phyloP scores from a whole-genome alignment of 352 stramenopile species.

The Detonula confervacea region DNA sequence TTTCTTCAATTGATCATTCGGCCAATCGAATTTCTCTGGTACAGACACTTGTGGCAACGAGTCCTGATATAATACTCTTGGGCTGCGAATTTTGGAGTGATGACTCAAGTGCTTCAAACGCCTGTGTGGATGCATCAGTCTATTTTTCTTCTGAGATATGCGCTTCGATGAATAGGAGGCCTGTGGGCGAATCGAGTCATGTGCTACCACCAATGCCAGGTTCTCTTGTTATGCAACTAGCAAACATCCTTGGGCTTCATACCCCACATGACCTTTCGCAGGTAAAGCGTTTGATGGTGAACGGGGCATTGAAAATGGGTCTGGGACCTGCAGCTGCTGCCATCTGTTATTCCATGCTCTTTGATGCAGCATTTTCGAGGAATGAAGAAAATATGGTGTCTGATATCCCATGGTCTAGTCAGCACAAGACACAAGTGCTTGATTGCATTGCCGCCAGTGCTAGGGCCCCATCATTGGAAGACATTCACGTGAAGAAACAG shows the following conservation, averaged over 20 bases:
- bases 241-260: constrained; percentile 68
- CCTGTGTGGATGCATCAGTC: constrained; percentile 36
- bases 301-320: constrained; percentile 46
- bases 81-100: constrained; percentile 73
- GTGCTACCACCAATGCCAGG: constrained; percentile 64
- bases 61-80: constrained; percentile 56
- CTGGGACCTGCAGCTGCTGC: constrained; percentile 63
- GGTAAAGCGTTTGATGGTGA: constrained; percentile 64
- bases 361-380: constrained; percentile 45
- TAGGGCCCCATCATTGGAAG: constrained; percentile 7
- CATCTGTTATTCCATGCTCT: constrained; percentile 71
- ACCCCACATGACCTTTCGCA: constrained; percentile 42
- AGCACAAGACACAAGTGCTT: constrained; percentile 28
- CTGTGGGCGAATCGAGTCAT: constrained; percentile 27
- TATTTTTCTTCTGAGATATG: constrained; percentile 54
- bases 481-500: constrained; percentile 41
- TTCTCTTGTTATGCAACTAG: constrained; percentile 68
- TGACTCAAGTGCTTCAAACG: constrained; percentile 27
- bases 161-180: constrained; percentile 13
- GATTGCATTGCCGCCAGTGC: constrained; percentile 34
- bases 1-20: constrained; percentile 26
- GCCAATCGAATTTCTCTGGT: constrained; percentile 52
- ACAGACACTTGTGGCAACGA: constrained; percentile 53
- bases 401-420: constrained; percentile 6
- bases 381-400: constrained; percentile 9